These are phyloP conservation scores for Orbilia oligospora DNA, from an alignment of 2,329 filamentous ascomycete genomes.

Conservation along the genomic window DNA sequence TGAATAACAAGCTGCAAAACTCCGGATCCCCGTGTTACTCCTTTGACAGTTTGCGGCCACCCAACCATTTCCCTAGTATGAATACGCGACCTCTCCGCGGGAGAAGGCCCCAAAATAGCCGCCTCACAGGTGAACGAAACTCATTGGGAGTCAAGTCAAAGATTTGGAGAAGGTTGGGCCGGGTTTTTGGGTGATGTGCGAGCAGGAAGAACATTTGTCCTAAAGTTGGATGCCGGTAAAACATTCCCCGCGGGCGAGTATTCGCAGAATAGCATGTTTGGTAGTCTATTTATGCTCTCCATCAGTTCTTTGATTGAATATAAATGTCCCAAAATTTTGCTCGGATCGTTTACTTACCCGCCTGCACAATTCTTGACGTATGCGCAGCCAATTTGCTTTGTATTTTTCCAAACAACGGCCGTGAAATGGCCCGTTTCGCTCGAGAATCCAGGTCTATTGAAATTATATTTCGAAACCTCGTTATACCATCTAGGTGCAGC, in stretches of 20 bases:
- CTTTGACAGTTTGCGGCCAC: no score
- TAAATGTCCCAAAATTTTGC: neutral
- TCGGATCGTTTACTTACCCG: conserved; percentile 12
- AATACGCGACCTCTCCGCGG: no score
- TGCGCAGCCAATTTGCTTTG: conserved; percentile 74
- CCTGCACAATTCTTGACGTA: conserved; percentile 62
- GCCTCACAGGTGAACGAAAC: no score
- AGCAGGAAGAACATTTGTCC: conserved; percentile 28
- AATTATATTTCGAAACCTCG: conserved; percentile 75
- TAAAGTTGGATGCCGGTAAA: conserved; percentile 43
- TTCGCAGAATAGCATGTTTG: conserved; percentile 54
- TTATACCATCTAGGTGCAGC: conserved; percentile 36
- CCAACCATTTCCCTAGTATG: no score
- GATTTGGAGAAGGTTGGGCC: conserved; percentile 26
- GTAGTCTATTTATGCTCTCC: conserved; percentile 9
- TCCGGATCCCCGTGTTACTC: no score
- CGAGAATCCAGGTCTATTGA: conserved; percentile 72
- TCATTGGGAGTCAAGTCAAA: neutral
- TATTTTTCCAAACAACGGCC: conserved; percentile 79
- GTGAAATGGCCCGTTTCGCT: conserved; percentile 79
- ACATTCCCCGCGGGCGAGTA: conserved; percentile 50
- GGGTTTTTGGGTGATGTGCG: conserved; percentile 19
- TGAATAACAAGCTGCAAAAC: no score
- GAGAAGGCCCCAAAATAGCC: no score
- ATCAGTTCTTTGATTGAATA: neutral